Base-by-base conservation (phyloP, 169 alveolate species). In the Plasmodium malariae region DNA sequence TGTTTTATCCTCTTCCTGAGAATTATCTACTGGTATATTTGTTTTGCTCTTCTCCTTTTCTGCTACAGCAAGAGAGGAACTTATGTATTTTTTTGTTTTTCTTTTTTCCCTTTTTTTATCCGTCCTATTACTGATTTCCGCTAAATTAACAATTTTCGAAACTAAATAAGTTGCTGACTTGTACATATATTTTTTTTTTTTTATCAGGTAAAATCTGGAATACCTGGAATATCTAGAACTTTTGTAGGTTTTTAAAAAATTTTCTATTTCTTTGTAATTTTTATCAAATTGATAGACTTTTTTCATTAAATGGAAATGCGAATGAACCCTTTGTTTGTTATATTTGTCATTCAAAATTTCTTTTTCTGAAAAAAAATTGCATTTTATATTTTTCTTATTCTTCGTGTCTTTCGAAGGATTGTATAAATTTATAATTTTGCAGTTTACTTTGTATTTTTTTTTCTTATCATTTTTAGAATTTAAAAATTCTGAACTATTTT, bases 211-310 rank as follows among this genome's bases (percentile, higher is more conserved):
- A 55, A 17, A 55, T 55, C 67, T 55, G 19, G 19, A 4, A 55
- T 55, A 65, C 36, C 51, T 48, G 6, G 78, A 55, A 36, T 32
- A 62, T 6, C 17, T 24, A 30, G 43, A 4, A 37, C 55, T 59
- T 40, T 55, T 69, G 17, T 80, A 65, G 4, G 34, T 28, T 26
- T 65, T 80, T 80, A 80, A 55, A 57, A 80, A 80, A 17, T 51
- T 40, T 28, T 80, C 51, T 34, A 80, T 69, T n/a, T 80, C 67
- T 48, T 17, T 19, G 40, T n/a, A 65, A 36, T 48, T 80, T 65
- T 69, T 49, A 37, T 80, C 90, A 28, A 34, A 65, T 11, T 65
- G 83, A 32, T 28, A 80, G 19, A 49, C 32, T 51, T 55, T 34
- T 40, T 36, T 80, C 45, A 80, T 24, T 19, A 80, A n/a, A 80